Evolutionary conservation across 1,284 basidiomycete species (phyloP).

Genomic region (Sporisorium iseilematis-ciliati): DNA sequence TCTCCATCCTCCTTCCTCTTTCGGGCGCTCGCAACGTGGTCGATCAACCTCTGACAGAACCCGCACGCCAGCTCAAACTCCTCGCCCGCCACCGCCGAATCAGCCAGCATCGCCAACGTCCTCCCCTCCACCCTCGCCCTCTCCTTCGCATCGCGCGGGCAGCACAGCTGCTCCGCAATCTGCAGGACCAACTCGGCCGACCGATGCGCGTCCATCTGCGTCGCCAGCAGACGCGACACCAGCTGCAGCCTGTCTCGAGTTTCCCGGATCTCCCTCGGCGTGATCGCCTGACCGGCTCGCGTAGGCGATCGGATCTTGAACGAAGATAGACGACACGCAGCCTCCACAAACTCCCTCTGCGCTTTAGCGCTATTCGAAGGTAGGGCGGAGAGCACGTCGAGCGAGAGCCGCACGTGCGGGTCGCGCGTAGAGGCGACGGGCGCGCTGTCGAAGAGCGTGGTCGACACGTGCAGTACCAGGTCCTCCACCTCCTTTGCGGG

Average conservation of each 20-base stretch:
- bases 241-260: constrained; percentile 33
- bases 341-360: constrained; percentile 46
- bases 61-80: constrained; percentile 35
- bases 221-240: constrained; percentile 25
- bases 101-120: constrained; percentile 50
- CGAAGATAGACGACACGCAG: constrained; percentile 43
- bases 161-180: constrained; percentile 13
- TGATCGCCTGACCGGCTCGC: constrained; percentile 11
- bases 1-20: too few species aligned
- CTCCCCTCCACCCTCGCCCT: constrained; percentile 24
- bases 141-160: background rate
- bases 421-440: constrained; percentile 19
- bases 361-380: background rate
- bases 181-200: constrained; percentile 47
- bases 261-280: constrained; percentile 35
- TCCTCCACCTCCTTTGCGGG: constrained; percentile 15
- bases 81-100: constrained; percentile 30
- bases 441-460: constrained; percentile 28
- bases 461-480: constrained; percentile 34
- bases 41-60: constrained; percentile 34
- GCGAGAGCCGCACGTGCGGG: constrained; percentile 29
- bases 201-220: constrained; percentile 38
- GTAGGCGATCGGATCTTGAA: constrained; percentile 41
- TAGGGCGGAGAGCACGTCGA: constrained; percentile 27
- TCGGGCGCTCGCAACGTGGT: constrained; percentile 12